Conservation (phyloP, 164 flowering plant species). For the Aristolochia contorta region DNA sequence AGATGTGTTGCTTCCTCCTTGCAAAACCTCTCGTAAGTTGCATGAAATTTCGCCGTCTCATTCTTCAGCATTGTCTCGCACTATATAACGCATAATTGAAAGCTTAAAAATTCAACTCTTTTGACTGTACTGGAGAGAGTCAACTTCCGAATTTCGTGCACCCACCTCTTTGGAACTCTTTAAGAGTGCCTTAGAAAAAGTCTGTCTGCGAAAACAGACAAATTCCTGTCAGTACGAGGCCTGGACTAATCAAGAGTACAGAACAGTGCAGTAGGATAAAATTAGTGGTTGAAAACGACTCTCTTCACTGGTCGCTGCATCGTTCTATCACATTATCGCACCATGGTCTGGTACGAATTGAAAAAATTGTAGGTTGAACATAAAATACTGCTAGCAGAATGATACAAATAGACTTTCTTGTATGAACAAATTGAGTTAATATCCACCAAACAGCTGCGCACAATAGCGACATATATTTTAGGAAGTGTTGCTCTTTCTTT, state of each 20-base stretch:
- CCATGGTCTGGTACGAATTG: no score
- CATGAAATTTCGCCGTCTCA: slow-evolving; percentile 65
- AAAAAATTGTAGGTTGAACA: no score
- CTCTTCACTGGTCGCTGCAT: not conserved
- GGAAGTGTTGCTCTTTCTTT: not conserved
- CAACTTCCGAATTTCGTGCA: not conserved
- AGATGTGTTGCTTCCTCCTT: slow-evolving; percentile 63
- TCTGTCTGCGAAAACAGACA: slow-evolving; percentile 41
- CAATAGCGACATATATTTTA: not conserved
- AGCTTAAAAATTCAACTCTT: not conserved
- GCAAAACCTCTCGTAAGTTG: slow-evolving; percentile 52
- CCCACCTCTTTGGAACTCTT: slow-evolving; percentile 86
- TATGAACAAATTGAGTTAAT: not conserved
- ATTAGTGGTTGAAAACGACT: not conserved
- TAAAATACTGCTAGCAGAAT: not conserved
- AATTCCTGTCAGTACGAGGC: not conserved
- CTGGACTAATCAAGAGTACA: not conserved
- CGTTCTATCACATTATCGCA: not conserved
- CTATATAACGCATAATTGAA: slow-evolving; percentile 22
- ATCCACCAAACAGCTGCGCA: not conserved
- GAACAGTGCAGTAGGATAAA: not conserved
- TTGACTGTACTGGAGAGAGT: not conserved
- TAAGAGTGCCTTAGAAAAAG: slow-evolving; percentile 61
- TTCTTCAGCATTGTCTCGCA: slow-evolving; percentile 65
- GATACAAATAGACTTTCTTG: not conserved